These are phyloP conservation scores for Zymoseptoria passerinii DNA, from an alignment of 2,329 filamentous ascomycete species.

Conservation along the genomic window DNA sequence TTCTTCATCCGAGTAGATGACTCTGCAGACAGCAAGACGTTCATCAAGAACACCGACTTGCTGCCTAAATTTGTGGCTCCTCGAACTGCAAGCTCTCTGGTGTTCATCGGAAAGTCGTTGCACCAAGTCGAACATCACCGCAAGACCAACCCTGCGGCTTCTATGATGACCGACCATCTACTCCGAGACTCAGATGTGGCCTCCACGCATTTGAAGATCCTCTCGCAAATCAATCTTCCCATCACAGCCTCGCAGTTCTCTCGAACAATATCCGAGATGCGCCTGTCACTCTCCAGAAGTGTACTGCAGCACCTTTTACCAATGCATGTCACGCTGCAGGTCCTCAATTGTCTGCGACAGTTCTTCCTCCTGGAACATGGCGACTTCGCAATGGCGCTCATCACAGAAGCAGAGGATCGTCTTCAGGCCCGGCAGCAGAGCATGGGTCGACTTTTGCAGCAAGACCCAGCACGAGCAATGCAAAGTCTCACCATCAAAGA, in stretches of 20 bases:
- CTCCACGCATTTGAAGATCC: constrained; percentile 58
- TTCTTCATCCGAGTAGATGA: constrained; percentile 59
- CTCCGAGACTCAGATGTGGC: constrained; percentile 51
- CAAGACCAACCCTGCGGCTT: constrained; percentile 8
- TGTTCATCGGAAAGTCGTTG: constrained; percentile 84
- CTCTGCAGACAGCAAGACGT: constrained; percentile 35
- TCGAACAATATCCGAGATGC: constrained; percentile 64
- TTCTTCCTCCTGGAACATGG: constrained; percentile 83
- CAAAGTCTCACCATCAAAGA: constrained; percentile 69
- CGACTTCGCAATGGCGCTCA: constrained; percentile 82
- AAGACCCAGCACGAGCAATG: constrained; percentile 44
- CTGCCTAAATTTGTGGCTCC: constrained; percentile 72
- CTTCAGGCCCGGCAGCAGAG: constrained; percentile 64
- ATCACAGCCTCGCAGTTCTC: constrained; percentile 65
- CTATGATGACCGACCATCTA: constrained; percentile 1
- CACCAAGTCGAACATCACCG: constrained; percentile 60
- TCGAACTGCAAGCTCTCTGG: constrained; percentile 68
- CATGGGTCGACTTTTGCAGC: constrained; percentile 45
- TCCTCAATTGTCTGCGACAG: constrained; percentile 68
- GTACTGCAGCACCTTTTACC: constrained; percentile 77
- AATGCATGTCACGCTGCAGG: constrained; percentile 64
- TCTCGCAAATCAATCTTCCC: constrained; percentile 63
- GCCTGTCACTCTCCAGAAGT: constrained; percentile 73
- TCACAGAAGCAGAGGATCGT: constrained; percentile 74
- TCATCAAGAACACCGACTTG: constrained; percentile 50